Evolutionary conservation across 768 basidiomycete genomes (phyloP).

Genomic region (Lyophyllum decastes): DNA sequence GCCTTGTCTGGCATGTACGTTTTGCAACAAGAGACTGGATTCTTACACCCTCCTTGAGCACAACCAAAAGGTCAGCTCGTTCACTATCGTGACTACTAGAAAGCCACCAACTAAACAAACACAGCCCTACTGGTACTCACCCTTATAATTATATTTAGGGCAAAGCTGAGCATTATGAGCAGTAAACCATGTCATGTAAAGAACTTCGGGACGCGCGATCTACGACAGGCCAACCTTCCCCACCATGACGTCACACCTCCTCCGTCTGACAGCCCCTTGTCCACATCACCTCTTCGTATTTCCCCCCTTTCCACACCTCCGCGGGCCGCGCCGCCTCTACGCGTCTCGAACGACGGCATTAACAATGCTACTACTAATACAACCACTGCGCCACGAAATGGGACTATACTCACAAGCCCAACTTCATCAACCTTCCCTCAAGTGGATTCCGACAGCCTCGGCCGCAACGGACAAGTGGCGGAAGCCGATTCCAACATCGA

Average conservation of each 20-base stretch:
- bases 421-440: constrained; percentile 33
- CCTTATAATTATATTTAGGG: background rate
- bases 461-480: background rate
- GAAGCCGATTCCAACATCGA: constrained; percentile 12
- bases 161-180: constrained; percentile 7
- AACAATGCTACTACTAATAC: background rate
- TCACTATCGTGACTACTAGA: constrained; percentile 1
- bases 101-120: background rate
- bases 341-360: background rate
- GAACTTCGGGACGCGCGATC: constrained; percentile 75
- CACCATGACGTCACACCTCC: constrained; percentile 35
- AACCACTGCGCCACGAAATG: constrained; percentile 16
- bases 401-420: constrained; percentile 31
- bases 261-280: constrained; percentile 18
- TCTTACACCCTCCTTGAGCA: constrained; percentile 80
- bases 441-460: background rate
- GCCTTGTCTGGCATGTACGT: constrained; percentile 80
- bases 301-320: constrained; percentile 25
- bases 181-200: constrained; percentile 85
- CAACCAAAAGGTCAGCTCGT: constrained; percentile 65
- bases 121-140: constrained; percentile 54
- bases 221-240: constrained; percentile 72
- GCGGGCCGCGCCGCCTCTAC: constrained; percentile 27
- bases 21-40: constrained; percentile 78
- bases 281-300: constrained; percentile 22